These are phyloP conservation scores for Metschnikowia reukaufii DNA, from an alignment of 805 yeast genomes.

Conservation along the genomic window DNA sequence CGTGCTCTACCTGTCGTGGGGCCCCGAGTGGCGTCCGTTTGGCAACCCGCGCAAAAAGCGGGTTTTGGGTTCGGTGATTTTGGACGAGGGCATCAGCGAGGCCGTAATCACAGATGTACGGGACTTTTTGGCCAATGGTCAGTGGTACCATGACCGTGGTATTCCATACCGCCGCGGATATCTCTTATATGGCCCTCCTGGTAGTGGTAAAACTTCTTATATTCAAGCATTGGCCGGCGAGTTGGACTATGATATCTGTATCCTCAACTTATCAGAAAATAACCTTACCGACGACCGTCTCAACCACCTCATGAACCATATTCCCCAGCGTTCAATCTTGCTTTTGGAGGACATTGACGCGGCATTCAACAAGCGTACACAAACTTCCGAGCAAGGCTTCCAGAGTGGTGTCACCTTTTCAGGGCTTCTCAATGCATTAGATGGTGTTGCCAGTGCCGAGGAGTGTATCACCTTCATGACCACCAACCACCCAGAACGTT, in stretches of 20 bases:
- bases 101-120: slow-evolving; percentile 65
- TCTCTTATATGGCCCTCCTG: slow-evolving; percentile 94
- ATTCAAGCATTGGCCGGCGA: slow-evolving; percentile 97
- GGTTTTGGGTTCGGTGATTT: slow-evolving; percentile 76
- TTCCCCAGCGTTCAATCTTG: slow-evolving; percentile 84
- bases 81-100: slow-evolving; percentile 75
- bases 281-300: slow-evolving; percentile 92
- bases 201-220: slow-evolving; percentile 93
- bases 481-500: slow-evolving; percentile 91
- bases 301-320: slow-evolving; percentile 93
- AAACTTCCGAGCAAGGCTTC: slow-evolving; percentile 73
- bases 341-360: slow-evolving; percentile 94
- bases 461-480: slow-evolving; percentile 98
- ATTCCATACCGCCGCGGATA: slow-evolving; percentile 97
- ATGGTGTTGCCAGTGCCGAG: slow-evolving; percentile 97
- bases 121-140: slow-evolving; percentile 76
- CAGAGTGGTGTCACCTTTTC: slow-evolving; percentile 91
- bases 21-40: slow-evolving; percentile 98
- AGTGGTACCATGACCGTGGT: slow-evolving; percentile 96
- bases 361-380: slow-evolving; percentile 83
- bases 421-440: slow-evolving; percentile 89
- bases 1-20: slow-evolving; percentile 91
- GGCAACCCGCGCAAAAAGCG: slow-evolving; percentile 93
- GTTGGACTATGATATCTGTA: slow-evolving; percentile 91
- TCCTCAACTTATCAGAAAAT: slow-evolving; percentile 84